Conservation (phyloP, 768 basidiomycete species). For the Naganishia randhawae region DNA sequence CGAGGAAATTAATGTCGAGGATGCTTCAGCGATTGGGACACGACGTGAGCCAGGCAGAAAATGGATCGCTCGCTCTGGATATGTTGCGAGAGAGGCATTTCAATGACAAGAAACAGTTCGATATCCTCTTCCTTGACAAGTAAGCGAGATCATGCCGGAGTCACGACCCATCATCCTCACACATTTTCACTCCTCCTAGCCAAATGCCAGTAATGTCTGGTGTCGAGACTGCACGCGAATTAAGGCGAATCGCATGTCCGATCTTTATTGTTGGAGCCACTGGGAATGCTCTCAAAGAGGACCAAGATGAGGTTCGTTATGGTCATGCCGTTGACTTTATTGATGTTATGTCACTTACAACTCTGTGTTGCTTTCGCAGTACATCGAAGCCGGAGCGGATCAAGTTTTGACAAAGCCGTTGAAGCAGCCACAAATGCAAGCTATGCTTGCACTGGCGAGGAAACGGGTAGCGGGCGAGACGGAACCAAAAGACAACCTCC, state of each 20-base stretch:
- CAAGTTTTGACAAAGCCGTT: conserved; percentile 48
- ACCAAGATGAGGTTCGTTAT: conserved; percentile 36
- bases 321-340: background rate
- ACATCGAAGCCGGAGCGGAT: conserved; percentile 47
- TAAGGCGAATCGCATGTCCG: conserved; percentile 43
- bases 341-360: background rate
- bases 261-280: conserved; percentile 48
- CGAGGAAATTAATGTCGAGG: conserved; percentile 48
- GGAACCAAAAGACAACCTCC: conserved; percentile 27
- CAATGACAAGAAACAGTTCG: conserved; percentile 34
- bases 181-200: conserved; percentile 26
- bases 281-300: conserved; percentile 49
- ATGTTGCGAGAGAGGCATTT: conserved; percentile 39
- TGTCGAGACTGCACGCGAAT: conserved; percentile 45
- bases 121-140: conserved; percentile 49
- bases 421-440: conserved; percentile 40
- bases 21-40: conserved; percentile 48
- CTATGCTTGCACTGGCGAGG: conserved; percentile 44
- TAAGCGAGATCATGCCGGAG: conserved; percentile 28
- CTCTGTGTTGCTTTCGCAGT: conserved; percentile 26
- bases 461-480: conserved; percentile 44
- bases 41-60: conserved; percentile 45
- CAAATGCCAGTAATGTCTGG: conserved; percentile 51
- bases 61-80: conserved; percentile 44
- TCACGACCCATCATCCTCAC: background rate